phyloP scores from a whole-genome alignment of 495 filamentous ascomycete species.

The Tuber calosporum region DNA sequence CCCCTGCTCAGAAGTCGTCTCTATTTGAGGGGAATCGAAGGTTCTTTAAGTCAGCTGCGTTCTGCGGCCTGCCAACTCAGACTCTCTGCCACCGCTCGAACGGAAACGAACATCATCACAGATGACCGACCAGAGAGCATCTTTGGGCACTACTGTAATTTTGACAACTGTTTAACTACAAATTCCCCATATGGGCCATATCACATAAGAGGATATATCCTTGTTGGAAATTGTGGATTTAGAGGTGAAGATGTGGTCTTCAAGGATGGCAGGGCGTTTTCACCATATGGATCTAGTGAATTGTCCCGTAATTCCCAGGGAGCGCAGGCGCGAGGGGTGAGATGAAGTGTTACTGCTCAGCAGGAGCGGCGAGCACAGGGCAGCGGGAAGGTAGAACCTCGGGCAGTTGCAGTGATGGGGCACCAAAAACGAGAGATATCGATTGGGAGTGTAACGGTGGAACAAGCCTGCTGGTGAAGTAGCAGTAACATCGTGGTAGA shows the following conservation, averaged over 20 bases:
- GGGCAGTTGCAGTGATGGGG: conserved; percentile 33
- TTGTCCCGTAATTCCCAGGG: conserved; percentile 25
- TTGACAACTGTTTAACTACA: background rate
- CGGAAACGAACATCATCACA: conserved; percentile 33
- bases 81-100: conserved; percentile 29
- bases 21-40: conserved; percentile 35
- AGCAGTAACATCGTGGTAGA: conserved; percentile 6
- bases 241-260: conserved; percentile 7
- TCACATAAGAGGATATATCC: background rate
- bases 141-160: background rate
- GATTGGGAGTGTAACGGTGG: conserved; percentile 13
- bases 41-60: conserved; percentile 36
- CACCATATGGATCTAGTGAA: conserved; percentile 2
- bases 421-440: conserved; percentile 23
- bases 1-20: conserved; percentile 5
- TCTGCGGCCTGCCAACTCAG: conserved; percentile 36
- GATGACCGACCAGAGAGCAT: conserved; percentile 24
- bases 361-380: conserved; percentile 18
- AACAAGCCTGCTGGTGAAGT: conserved; percentile 9
- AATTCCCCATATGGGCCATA: background rate
- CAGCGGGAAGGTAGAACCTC: conserved; percentile 25
- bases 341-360: conserved; percentile 34
- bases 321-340: conserved; percentile 24
- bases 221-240: conserved; percentile 4
- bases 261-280: background rate